Conservation (phyloP, 2,329 filamentous ascomycete genomes). For the Monosporascus sp. region DNA sequence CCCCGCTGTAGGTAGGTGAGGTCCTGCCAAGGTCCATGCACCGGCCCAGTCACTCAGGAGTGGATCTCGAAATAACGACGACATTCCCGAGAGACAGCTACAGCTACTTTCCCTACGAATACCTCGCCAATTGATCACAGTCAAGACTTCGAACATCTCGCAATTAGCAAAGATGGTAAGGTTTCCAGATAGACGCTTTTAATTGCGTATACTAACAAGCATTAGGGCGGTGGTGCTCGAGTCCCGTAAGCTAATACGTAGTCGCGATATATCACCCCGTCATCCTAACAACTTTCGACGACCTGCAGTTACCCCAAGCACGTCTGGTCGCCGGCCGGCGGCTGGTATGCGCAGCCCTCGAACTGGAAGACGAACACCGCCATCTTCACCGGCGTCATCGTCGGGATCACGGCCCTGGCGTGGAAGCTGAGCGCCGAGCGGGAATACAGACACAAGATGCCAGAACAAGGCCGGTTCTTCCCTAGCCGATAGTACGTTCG, state of each 20-base stretch:
- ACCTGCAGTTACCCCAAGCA: slow-evolving; percentile 83
- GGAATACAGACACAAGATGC: slow-evolving; percentile 72
- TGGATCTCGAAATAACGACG: not conserved
- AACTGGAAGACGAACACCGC: slow-evolving; percentile 96
- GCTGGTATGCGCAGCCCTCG: slow-evolving; percentile 90
- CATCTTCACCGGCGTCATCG: slow-evolving; percentile 62
- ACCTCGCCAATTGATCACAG: not conserved
- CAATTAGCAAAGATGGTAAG: slow-evolving; percentile 52
- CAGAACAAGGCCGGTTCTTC: slow-evolving; percentile 72
- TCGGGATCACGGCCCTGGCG: slow-evolving; percentile 61
- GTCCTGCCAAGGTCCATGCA: not conserved
- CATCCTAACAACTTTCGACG: slow-evolving; percentile 12
- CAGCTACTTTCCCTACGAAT: not conserved
- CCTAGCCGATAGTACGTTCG: slow-evolving; percentile 79
- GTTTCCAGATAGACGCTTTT: not conserved
- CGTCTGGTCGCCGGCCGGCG: slow-evolving; percentile 97
- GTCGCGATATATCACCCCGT: not conserved
- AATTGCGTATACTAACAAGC: slow-evolving; percentile 32
- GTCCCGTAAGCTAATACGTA: slow-evolving; percentile 43
- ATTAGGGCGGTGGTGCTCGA: slow-evolving; percentile 69
- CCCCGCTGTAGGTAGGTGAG: too few relatives aligned
- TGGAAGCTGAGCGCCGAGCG: slow-evolving; percentile 70
- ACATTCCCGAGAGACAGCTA: not conserved
- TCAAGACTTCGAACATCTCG: slow-evolving; percentile 19
- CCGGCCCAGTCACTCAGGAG: not conserved